Percentiles rank a stretch among this genome's conserved stretches.
phyloP scores from a whole-genome alignment of 192 early-diverging fungal genomes.

The Podila clonocystis region DNA sequence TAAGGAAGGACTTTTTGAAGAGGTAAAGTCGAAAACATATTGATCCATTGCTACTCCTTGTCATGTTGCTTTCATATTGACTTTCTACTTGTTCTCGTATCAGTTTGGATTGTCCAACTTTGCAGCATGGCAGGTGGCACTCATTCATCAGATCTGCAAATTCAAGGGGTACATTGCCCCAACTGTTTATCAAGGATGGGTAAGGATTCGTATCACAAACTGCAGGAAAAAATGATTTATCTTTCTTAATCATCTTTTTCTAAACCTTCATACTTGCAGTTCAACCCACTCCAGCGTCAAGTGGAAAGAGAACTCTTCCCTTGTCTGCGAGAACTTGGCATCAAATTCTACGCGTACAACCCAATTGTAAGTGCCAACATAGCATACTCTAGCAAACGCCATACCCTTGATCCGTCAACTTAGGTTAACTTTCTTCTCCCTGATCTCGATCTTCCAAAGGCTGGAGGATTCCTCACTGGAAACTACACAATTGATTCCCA shows the following conservation, averaged over 20 bases:
- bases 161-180: conserved; percentile 16
- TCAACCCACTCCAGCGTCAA: conserved; percentile 26
- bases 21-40: conserved; percentile 5
- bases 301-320: conserved; percentile 24
- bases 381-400: not conserved
- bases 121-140: conserved; percentile 16
- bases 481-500: conserved; percentile 15
- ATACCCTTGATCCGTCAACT: not conserved
- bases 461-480: conserved; percentile 31
- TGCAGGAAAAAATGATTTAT: not conserved
- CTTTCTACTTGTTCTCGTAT: not conserved
- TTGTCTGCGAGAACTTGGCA: conserved; percentile 26
- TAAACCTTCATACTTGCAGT: not conserved
- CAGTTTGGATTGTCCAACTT: conserved; percentile 30
- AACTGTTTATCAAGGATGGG: conserved; percentile 27
- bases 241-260: not conserved
- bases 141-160: conserved; percentile 17
- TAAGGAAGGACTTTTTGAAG: conserved; percentile 58
- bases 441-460: not conserved
- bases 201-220: not conserved
- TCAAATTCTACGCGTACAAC: conserved; percentile 24
- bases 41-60: conserved; percentile 24
- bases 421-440: not conserved
- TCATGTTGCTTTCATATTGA: not conserved
- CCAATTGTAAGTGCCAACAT: conserved; percentile 13